Evolutionary conservation across 768 basidiomycete genomes (phyloP).

Genomic region (Amanita phalloides): DNA sequence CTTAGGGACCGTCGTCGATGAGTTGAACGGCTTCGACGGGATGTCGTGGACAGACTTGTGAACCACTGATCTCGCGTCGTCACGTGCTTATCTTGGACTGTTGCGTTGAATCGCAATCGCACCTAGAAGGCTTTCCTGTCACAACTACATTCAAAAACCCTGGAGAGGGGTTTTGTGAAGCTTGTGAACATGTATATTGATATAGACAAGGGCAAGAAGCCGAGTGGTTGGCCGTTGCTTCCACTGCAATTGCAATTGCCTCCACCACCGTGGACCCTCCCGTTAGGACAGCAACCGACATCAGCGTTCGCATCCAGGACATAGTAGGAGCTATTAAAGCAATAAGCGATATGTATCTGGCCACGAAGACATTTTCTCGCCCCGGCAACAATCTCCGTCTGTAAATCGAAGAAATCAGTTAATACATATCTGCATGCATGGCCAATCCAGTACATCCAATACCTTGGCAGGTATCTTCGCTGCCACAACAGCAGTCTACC

Average conservation of each 20-base stretch:
- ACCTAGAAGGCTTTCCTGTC: not conserved
- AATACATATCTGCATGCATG: no score
- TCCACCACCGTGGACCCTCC: not conserved
- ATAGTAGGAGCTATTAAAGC: not conserved
- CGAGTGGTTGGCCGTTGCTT: no score
- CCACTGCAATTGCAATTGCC: not conserved
- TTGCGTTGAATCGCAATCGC: no score
- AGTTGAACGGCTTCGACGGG: not conserved
- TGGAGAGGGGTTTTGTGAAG: not conserved
- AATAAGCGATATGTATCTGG: not conserved
- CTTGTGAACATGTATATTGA: not conserved
- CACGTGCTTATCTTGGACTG: not conserved
- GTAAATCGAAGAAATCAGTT: not conserved
- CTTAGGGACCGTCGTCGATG: not conserved
- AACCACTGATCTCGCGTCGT: not conserved
- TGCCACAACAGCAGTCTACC: not conserved
- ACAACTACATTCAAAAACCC: not conserved
- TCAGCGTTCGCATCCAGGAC: not conserved
- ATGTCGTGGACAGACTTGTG: no score
- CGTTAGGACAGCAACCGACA: conserved; percentile 1
- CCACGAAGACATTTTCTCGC: not conserved
- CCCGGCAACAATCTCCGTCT: conserved; percentile 2
- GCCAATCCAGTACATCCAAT: not conserved
- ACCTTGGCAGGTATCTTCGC: not conserved
- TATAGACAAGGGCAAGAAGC: no score